Base-by-base conservation (phyloP, 2,329 filamentous ascomycete genomes). In the Xylariaceae sp. region DNA sequence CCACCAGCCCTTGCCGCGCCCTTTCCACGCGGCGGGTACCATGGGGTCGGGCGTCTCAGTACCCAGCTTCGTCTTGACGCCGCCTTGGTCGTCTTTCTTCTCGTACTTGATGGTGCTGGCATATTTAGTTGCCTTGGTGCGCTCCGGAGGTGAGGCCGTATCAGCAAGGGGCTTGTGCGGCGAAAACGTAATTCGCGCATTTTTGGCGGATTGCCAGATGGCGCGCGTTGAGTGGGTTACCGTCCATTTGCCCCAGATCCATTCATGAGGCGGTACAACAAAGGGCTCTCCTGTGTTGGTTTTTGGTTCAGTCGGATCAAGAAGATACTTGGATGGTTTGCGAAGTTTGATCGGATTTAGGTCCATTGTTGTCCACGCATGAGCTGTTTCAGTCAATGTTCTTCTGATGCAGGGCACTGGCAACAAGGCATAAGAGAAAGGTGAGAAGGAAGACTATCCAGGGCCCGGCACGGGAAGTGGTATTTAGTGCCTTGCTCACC, bases 141-240 rank as follows among this genome's bases (percentile, higher is more conserved):
- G 53, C 6, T 72, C 65, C 3, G 32, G 27, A 6, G 30, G 9
- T 8, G 33, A 36, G 15, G n/a, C 18, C 18, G 33, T 15, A 7
- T 7, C 3, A 2, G 9, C 9, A n/a, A 3, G 9, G 18, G 16
- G n/a, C 6, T 46, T 23, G 44, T 20, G 5, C 8, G 55, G 53
- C 24, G 73, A 81, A 77, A 94, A 94, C 24, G 84, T 87, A 69
- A 95, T 93, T 65, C 81, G 81, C 11, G 94, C 89, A 72, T 94
- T 93, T 68, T 85, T 86, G 48, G 88, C 86, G 42, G 82, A 81
- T 64, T 84, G 85, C 90, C 90, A 94, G 87, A 93, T 91, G 57
- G 81, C 74, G 13, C 91, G 83, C 4, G 87, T 89, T 5, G 85
- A 88, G 73, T 91, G 86, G 10, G 87, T 89, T 50, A 91, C 86